Conservation (phyloP, 2,329 filamentous ascomycete species). For the Nemania bipapillata region DNA sequence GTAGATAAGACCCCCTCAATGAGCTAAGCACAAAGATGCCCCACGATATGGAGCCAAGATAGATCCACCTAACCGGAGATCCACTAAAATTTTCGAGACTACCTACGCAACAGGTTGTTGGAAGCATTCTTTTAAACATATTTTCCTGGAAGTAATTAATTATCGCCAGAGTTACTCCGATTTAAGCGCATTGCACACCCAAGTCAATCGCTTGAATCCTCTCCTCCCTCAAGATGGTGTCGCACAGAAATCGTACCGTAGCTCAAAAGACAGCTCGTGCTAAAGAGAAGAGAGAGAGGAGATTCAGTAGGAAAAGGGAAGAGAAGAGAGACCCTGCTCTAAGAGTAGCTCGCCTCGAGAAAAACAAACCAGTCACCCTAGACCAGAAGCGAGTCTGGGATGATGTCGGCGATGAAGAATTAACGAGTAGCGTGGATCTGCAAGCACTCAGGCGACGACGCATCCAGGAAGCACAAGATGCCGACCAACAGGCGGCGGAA, state of each 20-base stretch:
- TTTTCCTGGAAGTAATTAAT: not conserved
- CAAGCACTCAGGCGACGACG: slow-evolving; percentile 66
- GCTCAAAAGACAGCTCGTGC: slow-evolving; percentile 81
- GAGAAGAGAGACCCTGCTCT: slow-evolving; percentile 85
- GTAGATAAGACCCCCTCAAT: slow-evolving; percentile 14
- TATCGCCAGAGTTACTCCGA: not conserved
- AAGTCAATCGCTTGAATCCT: not conserved
- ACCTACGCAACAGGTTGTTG: not conserved
- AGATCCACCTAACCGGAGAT: slow-evolving; percentile 15
- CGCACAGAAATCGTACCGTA: slow-evolving; percentile 56
- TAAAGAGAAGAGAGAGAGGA: slow-evolving; percentile 77
- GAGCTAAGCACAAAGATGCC: not conserved
- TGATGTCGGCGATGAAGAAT: slow-evolving; percentile 71
- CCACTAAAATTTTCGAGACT: slow-evolving; percentile 42
- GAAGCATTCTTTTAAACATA: not conserved
- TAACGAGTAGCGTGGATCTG: slow-evolving; percentile 67
- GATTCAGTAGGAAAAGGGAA: slow-evolving; percentile 82
- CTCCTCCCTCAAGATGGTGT: slow-evolving; percentile 25
- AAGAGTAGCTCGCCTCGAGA: slow-evolving; percentile 75
- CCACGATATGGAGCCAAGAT: not conserved
- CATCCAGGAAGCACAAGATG: slow-evolving; percentile 60
- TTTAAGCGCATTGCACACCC: not conserved
- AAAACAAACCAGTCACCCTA: slow-evolving; percentile 82
- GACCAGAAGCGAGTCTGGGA: slow-evolving; percentile 94
- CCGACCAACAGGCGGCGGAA: slow-evolving; percentile 58